phyloP scores from a whole-genome alignment of 352 stramenopile species.

The Pythium rishiriense region DNA sequence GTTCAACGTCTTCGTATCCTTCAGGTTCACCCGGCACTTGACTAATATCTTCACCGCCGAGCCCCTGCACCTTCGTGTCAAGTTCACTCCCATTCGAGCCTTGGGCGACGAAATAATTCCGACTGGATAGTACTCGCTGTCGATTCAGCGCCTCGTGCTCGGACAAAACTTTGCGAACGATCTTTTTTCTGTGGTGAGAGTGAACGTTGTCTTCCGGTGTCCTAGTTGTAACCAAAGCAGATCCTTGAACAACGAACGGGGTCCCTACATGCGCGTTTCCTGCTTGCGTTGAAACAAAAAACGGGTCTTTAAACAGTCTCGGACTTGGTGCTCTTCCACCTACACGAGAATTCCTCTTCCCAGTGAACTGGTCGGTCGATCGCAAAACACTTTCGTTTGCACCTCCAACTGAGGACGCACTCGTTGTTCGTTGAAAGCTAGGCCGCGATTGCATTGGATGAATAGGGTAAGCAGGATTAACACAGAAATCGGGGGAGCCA shows the following conservation, averaged over 20 bases:
- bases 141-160: conserved; percentile 30
- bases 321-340: background rate
- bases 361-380: background rate
- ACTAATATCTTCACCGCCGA: background rate
- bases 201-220: background rate
- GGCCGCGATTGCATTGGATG: background rate
- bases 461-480: conserved; percentile 12
- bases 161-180: conserved; percentile 40
- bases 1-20: background rate
- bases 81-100: background rate
- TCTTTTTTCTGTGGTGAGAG: conserved; percentile 34
- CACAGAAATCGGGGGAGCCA: background rate
- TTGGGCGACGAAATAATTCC: background rate
- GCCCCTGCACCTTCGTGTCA: background rate
- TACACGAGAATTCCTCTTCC: background rate
- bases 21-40: background rate
- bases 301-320: conserved; percentile 6
- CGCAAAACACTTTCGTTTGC: background rate
- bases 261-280: background rate
- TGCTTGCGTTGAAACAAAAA: background rate
- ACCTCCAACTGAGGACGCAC: background rate
- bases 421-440: background rate
- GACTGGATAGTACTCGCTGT: background rate
- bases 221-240: background rate
- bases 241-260: conserved; percentile 15